Percentiles rank a stretch among this genome's conserved stretches.
Conservation (phyloP, 371 early-diverging fungal species). For the Mucor ambiguus region DNA sequence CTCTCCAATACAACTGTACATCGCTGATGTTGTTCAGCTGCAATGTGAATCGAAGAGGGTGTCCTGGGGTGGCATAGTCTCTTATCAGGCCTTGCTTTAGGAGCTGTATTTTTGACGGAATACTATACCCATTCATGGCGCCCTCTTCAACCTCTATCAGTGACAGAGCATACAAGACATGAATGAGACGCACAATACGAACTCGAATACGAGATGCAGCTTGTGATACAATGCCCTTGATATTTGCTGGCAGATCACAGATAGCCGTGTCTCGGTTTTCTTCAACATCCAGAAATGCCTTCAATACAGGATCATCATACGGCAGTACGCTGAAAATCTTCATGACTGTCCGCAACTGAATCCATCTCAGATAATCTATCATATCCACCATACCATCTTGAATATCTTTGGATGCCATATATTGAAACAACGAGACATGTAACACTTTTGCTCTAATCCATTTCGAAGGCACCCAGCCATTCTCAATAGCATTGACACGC, state of each 20-base stretch:
- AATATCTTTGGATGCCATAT: neutral
- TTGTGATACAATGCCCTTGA: neutral
- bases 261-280: neutral
- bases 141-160: neutral
- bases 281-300: neutral
- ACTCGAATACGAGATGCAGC: neutral
- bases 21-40: slow-evolving; percentile 3
- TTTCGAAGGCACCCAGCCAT: slow-evolving; percentile 22
- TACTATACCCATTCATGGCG: neutral
- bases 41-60: neutral
- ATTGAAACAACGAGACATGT: slow-evolving; percentile 10
- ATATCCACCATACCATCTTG: neutral
- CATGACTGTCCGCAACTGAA: slow-evolving; percentile 5
- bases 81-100: neutral
- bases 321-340: slow-evolving; percentile 8
- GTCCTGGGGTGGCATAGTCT: slow-evolving; percentile 4
- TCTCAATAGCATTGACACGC: slow-evolving; percentile 1
- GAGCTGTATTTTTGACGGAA: neutral
- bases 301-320: neutral
- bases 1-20: slow-evolving; percentile 11
- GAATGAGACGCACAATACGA: neutral
- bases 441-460: slow-evolving; percentile 15
- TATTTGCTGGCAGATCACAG: slow-evolving; percentile 13
- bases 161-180: neutral
- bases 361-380: neutral